Evolutionary conservation across 2,329 filamentous ascomycete genomes (phyloP).

Genomic region (Sarocladium strictum): DNA sequence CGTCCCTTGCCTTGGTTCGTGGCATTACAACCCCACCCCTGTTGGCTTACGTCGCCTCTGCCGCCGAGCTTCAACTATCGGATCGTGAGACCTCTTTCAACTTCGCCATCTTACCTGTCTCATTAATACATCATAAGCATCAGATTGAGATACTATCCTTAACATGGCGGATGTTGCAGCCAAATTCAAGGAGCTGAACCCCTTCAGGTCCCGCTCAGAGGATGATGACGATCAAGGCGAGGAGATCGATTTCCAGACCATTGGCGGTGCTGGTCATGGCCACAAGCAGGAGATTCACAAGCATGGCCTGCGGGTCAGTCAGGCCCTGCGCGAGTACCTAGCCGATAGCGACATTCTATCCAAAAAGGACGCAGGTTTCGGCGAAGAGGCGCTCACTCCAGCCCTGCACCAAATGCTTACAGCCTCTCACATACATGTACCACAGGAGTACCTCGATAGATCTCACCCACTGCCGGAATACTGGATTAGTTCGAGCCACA

Average conservation of each 20-base stretch:
- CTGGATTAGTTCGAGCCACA: conserved; percentile 68
- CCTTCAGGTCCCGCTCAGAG: conserved; percentile 18
- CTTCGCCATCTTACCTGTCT: neutral
- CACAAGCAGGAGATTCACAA: conserved; percentile 37
- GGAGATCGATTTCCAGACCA: conserved; percentile 28
- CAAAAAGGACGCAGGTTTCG: conserved; percentile 39
- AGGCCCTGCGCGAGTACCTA: conserved; percentile 50
- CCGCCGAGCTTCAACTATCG: neutral
- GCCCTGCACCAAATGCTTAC: conserved; percentile 47
- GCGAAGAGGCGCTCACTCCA: conserved; percentile 34
- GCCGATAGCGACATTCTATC: conserved; percentile 45
- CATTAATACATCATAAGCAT: neutral
- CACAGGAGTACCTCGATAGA: conserved; percentile 47
- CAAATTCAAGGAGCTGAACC: conserved; percentile 24
- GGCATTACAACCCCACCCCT: neutral
- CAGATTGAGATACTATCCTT: neutral
- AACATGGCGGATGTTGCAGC: conserved; percentile 22
- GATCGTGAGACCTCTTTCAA: neutral
- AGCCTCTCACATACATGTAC: conserved; percentile 52
- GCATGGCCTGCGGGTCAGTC: conserved; percentile 52
- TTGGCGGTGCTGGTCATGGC: conserved; percentile 56
- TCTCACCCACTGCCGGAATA: conserved; percentile 61
- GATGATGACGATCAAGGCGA: conserved; percentile 30
- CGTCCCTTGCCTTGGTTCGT: neutral
- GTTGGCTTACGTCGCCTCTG: neutral